Base-by-base conservation (phyloP, 2,329 filamentous ascomycete species). In the Orbilia quercus region DNA sequence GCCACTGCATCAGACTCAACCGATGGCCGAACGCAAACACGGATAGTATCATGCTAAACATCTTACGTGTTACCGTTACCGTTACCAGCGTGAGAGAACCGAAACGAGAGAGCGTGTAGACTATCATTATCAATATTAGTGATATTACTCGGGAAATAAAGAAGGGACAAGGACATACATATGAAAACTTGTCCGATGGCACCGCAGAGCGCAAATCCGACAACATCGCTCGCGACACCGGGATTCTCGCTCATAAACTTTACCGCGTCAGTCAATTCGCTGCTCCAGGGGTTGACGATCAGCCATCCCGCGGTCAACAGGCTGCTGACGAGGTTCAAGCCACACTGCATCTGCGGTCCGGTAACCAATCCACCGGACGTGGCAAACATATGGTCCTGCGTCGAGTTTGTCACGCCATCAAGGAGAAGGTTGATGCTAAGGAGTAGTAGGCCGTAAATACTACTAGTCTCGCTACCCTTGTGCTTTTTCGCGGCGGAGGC, bases 341-440 rank as follows among this genome's bases (percentile, higher is more conserved):
- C 93, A 80, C 93, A 96, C 95, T 99, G 99, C 95, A 99, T 99
- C 85, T 99, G 95, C 71, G 94, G 92, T 7, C 95, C 95, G 5
- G 87, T 85, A n/a, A 78, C 77, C 5, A 76, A 18, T 9, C 77
- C 76, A 18, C 75, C 76, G 1, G 77, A 76, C 1, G 75, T 75
- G 75, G 82, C 82, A 80, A 98, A 97, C 80, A 99, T 92, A 81
- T 96, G 89, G 81, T 99, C 95, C 84, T 99, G 95, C 1, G 94
- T 96, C 60, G 90, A 92, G 82, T 99, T 99, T 70, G 94, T 98
- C 60, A 99, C 85, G 76, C 95, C 95, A 80, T 99, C 95, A 78
- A 99, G 95, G 18, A 99, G 86, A 57, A 99, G 84, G 81, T 99
- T 99, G 79, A 98, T 89, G 47, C 86, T 87, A 0, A 99, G 85